phyloP scores from a whole-genome alignment of 768 basidiomycete genomes.

The Lyophyllum atratum region DNA sequence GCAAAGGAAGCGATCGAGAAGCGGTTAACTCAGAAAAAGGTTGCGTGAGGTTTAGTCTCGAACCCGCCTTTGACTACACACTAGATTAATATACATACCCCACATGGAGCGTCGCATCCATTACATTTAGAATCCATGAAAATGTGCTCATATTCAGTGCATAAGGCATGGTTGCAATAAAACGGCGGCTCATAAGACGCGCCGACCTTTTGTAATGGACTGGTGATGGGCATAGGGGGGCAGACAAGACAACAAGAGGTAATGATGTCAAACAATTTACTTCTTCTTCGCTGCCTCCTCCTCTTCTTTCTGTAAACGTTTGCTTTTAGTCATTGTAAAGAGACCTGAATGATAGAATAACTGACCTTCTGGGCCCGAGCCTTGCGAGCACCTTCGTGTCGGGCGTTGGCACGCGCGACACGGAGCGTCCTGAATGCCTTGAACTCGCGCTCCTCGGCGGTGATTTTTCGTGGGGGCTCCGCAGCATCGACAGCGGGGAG shows the following conservation, averaged over 20 bases:
- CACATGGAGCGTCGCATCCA: neutral
- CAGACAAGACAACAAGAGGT: conserved; percentile 26
- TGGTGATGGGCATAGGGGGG: conserved; percentile 25
- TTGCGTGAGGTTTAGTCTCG: conserved; percentile 11
- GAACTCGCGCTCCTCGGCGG: conserved; percentile 85
- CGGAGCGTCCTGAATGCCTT: conserved; percentile 90
- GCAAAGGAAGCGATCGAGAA: conserved; percentile 62
- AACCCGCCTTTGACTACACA: neutral
- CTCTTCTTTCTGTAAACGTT: conserved; percentile 69
- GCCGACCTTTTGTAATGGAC: conserved; percentile 39
- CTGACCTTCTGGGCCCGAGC: conserved; percentile 82
- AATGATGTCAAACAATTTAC: conserved; percentile 42
- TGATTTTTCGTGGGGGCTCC: conserved; percentile 93
- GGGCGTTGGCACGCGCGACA: conserved; percentile 73
- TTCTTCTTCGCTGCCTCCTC: conserved; percentile 94
- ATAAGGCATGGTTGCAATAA: conserved; percentile 38
- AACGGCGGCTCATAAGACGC: conserved; percentile 24
- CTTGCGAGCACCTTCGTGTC: conserved; percentile 89
- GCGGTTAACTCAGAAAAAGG: conserved; percentile 31
- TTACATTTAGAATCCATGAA: neutral
- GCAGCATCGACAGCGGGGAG: conserved; percentile 67
- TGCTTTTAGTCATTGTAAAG: conserved; percentile 16
- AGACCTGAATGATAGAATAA: conserved; percentile 10
- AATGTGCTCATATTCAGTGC: conserved; percentile 36
- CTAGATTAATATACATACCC: conserved; percentile 2